Conservation (phyloP, 2,329 filamentous ascomycete genomes). For the Rhynchosporium agropyri region DNA sequence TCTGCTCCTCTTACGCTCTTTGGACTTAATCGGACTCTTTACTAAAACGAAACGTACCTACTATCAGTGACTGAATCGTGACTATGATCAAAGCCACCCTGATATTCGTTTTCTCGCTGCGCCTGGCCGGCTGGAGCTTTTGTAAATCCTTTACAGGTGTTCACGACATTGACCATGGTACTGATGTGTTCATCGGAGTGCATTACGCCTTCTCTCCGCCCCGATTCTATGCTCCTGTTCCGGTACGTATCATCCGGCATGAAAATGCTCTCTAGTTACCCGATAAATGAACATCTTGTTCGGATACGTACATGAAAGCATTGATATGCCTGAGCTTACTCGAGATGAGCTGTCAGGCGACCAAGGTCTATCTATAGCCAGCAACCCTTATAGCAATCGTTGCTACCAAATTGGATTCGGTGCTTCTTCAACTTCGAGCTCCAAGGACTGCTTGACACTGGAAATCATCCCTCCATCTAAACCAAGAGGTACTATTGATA, state of each 20-base stretch:
- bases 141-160: slow-evolving; percentile 12
- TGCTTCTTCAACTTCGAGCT: slow-evolving; percentile 8
- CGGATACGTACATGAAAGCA: background rate
- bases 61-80: background rate
- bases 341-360: background rate
- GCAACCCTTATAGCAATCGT: slow-evolving; percentile 28
- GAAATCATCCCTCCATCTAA: slow-evolving; percentile 44
- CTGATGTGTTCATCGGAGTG: slow-evolving; percentile 37
- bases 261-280: background rate
- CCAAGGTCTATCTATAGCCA: slow-evolving; percentile 20
- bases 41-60: too few species aligned
- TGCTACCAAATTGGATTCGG: slow-evolving; percentile 18
- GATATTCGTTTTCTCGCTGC: background rate
- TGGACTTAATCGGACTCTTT: too few species aligned
- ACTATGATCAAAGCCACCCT: slow-evolving; percentile 3
- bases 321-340: background rate
- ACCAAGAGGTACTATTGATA: background rate
- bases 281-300: background rate
- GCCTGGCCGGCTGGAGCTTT: background rate
- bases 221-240: slow-evolving; percentile 21
- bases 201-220: slow-evolving; percentile 25
- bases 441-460: slow-evolving; percentile 45
- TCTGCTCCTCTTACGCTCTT: too few species aligned
- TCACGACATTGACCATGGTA: slow-evolving; percentile 6
- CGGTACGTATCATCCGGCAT: background rate